phyloP scores from a whole-genome alignment of 768 basidiomycete genomes.

The Auricularia cornea region DNA sequence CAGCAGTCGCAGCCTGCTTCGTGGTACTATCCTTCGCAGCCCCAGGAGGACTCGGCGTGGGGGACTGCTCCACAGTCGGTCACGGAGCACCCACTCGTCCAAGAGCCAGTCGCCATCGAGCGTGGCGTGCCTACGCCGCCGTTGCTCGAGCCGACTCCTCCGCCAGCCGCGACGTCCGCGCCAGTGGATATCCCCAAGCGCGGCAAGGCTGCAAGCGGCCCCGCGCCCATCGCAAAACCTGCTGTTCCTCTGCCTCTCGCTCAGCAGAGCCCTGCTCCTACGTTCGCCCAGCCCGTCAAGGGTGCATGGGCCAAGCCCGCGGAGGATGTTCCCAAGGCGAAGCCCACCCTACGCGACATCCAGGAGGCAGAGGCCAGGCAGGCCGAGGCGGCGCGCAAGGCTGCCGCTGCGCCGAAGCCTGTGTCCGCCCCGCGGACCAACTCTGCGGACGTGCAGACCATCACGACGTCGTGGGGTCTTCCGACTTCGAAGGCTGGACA shows the following conservation, averaged over 20 bases:
- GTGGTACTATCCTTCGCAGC: slow-evolving; percentile 46
- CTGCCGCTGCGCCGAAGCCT: slow-evolving; percentile 46
- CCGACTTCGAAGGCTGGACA: slow-evolving; percentile 72
- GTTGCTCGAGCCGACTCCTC: background rate
- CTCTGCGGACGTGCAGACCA: slow-evolving; percentile 42
- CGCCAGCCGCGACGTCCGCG: slow-evolving; percentile 3
- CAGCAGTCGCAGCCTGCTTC: slow-evolving; percentile 34
- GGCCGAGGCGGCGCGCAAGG: slow-evolving; percentile 61
- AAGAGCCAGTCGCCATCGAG: background rate
- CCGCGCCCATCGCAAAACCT: slow-evolving; percentile 19
- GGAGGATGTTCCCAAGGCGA: slow-evolving; percentile 55
- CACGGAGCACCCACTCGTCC: background rate
- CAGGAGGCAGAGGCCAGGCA: slow-evolving; percentile 88
- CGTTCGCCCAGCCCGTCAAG: slow-evolving; percentile 21
- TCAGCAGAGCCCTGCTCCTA: slow-evolving; percentile 10
- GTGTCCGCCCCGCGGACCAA: slow-evolving; percentile 37
- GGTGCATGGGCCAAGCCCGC: slow-evolving; percentile 55
- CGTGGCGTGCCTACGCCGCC: background rate
- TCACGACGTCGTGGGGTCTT: slow-evolving; percentile 75
- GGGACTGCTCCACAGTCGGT: slow-evolving; percentile 7
- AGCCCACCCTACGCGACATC: slow-evolving; percentile 74
- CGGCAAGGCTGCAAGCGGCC: background rate
- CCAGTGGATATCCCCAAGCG: background rate
- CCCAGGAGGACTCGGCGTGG: slow-evolving; percentile 41
- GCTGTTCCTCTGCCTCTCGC: slow-evolving; percentile 13